Conservation (phyloP, 371 early-diverging fungal genomes). For the Cladochytrium tenue region DNA sequence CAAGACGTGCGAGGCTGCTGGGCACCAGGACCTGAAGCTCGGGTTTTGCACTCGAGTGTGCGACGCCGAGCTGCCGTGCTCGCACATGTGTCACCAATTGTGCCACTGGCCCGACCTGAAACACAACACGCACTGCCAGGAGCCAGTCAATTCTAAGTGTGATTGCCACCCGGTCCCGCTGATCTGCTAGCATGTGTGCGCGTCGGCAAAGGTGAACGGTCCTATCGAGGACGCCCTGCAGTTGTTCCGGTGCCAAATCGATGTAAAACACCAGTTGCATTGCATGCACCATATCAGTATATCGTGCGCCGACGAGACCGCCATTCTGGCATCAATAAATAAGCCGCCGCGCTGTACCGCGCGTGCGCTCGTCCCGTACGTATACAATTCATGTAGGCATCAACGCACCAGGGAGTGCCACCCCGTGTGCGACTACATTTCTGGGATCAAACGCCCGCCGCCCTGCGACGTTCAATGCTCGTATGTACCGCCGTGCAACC, state of each 20-base stretch:
- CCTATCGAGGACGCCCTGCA: conserved; percentile 10
- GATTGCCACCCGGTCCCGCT: conserved; percentile 13
- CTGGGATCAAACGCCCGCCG: no score
- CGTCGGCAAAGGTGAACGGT: background rate
- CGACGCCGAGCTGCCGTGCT: conserved; percentile 14
- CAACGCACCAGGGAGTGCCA: conserved; percentile 22
- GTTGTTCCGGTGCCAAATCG: conserved; percentile 10
- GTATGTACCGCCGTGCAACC: conserved; percentile 21
- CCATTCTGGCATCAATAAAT: background rate
- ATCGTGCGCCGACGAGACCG: conserved; percentile 14
- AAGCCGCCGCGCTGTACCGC: conserved; percentile 10
- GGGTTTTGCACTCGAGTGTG: conserved; percentile 30
- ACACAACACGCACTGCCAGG: conserved; percentile 21
- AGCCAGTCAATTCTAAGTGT: conserved; percentile 11
- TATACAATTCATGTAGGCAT: no score
- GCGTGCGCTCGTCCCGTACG: conserved; percentile 11
- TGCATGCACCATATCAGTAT: conserved; percentile 20
- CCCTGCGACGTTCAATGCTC: conserved; percentile 12
- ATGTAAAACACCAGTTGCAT: conserved; percentile 22
- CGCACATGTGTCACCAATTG: conserved; percentile 13
- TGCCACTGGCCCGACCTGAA: conserved; percentile 26
- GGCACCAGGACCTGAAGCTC: conserved; percentile 7
- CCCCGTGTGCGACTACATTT: conserved; percentile 9
- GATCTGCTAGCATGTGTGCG: conserved; percentile 13
- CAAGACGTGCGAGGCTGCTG: conserved; percentile 1